Base-by-base conservation (phyloP, 176 grass and related monocot species). In the Hordeum marinum region DNA sequence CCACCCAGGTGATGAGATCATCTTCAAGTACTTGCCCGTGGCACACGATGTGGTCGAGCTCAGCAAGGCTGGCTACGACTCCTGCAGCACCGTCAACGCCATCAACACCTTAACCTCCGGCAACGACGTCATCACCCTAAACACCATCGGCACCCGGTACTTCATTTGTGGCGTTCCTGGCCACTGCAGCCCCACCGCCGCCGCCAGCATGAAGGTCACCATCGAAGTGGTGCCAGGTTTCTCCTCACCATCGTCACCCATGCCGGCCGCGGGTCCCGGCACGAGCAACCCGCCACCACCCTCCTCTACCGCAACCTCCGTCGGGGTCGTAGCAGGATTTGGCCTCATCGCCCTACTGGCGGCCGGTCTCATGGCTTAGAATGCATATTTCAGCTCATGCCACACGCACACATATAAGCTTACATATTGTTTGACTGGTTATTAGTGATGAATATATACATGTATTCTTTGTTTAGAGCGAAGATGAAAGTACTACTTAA, bases 41-140 rank as follows among this genome's bases (percentile, higher is more conserved):
- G 0, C 0, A 1, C 93, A 95, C 83, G 82, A 91, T 29, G 93
- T 95, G 61, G 3, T 84, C 40, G 85, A 88, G 76, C 88, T 95
- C 79, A 90, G 1, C 75, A 77, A 86, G 77, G 43, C 68, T 5
- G 80, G 37, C 62, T 90, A 77, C 85, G 79, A 77, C 62, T 77
- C 90, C 0, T 92, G 93, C 90, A 63, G 79, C 27, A 12, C 43
- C 43, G 4, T 5, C 21, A 75, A 60, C 17, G 1, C 85, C 69
- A 48, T 92, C 83, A 74, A 46, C 81, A 88, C 20, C 23, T 26
- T 78, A 52, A 84, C 0, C 10, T 78, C 11, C 21, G 93, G 90
- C 15, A 59, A 72, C 36, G 87, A 89, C 21, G 18, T 27, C 60
- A 43, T 95, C 41, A 0, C 41, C 7, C 85, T 95, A 35, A 46